Conservation (phyloP, 2,329 filamentous ascomycete species). For the Lecanosticta acicola region DNA sequence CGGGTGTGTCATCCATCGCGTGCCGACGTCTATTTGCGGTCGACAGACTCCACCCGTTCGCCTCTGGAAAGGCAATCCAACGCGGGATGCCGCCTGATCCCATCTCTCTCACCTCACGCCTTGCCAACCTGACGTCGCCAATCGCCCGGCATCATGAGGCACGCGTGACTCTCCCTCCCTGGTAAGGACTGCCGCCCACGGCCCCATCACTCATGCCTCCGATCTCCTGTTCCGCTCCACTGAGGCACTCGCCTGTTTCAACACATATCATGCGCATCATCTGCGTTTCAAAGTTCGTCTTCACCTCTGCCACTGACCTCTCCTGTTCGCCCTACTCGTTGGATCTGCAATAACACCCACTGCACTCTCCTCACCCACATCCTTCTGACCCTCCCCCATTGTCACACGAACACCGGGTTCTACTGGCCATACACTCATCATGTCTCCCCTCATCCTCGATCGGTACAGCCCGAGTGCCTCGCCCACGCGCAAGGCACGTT, state of each 20-base stretch:
- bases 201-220: background rate
- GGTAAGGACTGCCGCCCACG: background rate
- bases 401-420: background rate
- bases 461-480: constrained; percentile 11
- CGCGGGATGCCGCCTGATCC: constrained; percentile 1
- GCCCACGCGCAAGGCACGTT: constrained; percentile 13
- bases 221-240: constrained; percentile 5
- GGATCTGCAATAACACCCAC: constrained; percentile 10
- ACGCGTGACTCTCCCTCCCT: background rate
- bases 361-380: constrained; percentile 3
- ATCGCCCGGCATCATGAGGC: background rate
- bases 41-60: constrained; percentile 3
- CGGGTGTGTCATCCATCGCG: constrained; percentile 9
- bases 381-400: background rate
- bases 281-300: constrained; percentile 7
- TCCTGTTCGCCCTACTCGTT: constrained; percentile 8
- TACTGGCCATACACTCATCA: constrained; percentile 2
- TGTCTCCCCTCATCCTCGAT: constrained; percentile 20
- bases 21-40: constrained; percentile 6
- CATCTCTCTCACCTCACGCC: background rate
- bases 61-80: background rate
- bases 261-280: constrained; percentile 14
- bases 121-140: background rate
- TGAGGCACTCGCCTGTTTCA: no score
- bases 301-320: constrained; percentile 9